Base-by-base conservation (phyloP, 2,329 filamentous ascomycete genomes). In the Colletotrichum tamarilloi region DNA sequence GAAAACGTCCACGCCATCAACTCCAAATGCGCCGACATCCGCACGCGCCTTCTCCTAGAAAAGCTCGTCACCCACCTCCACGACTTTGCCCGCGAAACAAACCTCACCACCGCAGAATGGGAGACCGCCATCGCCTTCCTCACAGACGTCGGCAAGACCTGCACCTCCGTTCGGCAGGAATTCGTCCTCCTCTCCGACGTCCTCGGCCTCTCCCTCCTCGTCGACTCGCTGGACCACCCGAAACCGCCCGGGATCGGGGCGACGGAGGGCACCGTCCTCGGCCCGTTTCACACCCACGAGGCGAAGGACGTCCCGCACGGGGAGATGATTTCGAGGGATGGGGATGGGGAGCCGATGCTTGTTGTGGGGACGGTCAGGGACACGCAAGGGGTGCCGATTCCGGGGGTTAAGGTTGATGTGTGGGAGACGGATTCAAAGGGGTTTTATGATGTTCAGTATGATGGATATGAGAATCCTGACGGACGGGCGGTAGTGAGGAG, bases 401-500 rank as follows among this genome's bases (percentile, higher is more conserved):
- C 42, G 8, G 42, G 42, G 16, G 8, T n/a, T 0, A 49, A 22
- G 7, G 19, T 49, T 22, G 19, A 49, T 22, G 42, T 49, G 19
- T 22, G 42, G 42, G 42, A 49, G 42, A 49, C 42, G 19, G 42
- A 49, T 49, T 49, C 42, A 5, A 22, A 49, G 42, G 42, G 42
- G 19, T 22, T 49, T 22, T 49, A 49, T 49, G 42, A 49, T 11
- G 42, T 49, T 11, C 42, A 49, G 42, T 49, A 49, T 22, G 42
- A n/a, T 0, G 42, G 42, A 0, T 49, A 22, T 0, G 42, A 22
- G 1, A 49, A 49, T 0, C 42, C 42, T 0, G 42, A 49, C 8
- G 42, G 42, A 4, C 42, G 42, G 19, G 42, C 42, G 4, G 42
- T 49, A 5, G 42, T 49, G 3, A 49, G 42, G 19, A 49, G 42